Evolutionary conservation across 2,329 filamentous ascomycete genomes (phyloP).

Genomic region (Diaporthe aspalathi): DNA sequence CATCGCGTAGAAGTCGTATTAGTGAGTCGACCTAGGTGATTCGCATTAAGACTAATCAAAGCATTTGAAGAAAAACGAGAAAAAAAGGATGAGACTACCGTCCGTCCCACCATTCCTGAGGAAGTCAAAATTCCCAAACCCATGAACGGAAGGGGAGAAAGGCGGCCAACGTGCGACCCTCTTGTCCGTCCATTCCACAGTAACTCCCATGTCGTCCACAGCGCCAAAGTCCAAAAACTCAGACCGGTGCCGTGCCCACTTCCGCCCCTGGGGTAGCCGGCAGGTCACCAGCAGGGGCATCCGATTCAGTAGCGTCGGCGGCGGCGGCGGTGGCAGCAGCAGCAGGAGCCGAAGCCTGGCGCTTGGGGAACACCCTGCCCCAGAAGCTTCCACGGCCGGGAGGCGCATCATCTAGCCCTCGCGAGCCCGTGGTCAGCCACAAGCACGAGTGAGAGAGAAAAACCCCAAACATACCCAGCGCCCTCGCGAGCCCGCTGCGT

Average conservation of each 20-base stretch:
- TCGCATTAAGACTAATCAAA: conserved; percentile 1
- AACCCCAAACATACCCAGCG: conserved; percentile 34
- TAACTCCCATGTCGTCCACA: not conserved
- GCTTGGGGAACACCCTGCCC: conserved; percentile 34
- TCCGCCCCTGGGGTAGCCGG: not conserved
- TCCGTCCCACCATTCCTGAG: not conserved
- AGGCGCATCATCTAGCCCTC: not conserved
- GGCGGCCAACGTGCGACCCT: not conserved
- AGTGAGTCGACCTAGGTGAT: conserved; percentile 30
- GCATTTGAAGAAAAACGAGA: not conserved
- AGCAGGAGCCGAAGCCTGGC: not conserved
- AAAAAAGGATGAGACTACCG: conserved; percentile 15
- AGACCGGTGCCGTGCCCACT: not conserved
- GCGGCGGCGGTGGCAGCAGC: too few relatives aligned
- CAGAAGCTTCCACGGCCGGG: conserved; percentile 22
- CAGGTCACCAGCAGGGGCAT: not conserved
- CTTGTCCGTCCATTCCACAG: too few relatives aligned
- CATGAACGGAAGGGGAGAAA: not conserved
- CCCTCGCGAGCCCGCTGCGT: not conserved
- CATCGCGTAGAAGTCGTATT: not conserved
- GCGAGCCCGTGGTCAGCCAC: not conserved
- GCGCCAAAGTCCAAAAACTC: not conserved
- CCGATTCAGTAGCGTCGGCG: not conserved
- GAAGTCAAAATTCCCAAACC: too few relatives aligned
- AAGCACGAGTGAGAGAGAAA: not conserved